Evolutionary conservation across 352 stramenopile species (phyloP).

Genomic region (Thraustotheca clavata): DNA sequence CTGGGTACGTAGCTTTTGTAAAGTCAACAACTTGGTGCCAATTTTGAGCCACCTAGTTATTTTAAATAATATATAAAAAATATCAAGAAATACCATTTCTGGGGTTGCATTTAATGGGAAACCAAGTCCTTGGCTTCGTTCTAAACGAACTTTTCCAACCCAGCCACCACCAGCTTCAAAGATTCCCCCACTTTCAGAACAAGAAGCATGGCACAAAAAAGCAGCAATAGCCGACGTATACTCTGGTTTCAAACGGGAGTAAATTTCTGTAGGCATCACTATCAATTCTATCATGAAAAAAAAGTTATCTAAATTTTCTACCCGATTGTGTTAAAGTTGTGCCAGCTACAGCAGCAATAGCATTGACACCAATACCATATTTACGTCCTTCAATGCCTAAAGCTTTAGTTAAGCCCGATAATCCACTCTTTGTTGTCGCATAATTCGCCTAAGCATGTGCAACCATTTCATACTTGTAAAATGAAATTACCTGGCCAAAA

Average conservation of each 20-base stretch:
- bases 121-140: constrained; percentile 58
- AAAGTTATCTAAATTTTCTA: not conserved
- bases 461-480: not conserved
- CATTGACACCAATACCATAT: constrained; percentile 70
- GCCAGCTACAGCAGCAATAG: constrained; percentile 53
- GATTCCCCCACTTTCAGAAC: constrained; percentile 40
- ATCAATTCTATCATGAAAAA: not conserved
- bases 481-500: constrained; percentile 38
- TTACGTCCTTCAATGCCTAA: constrained; percentile 66
- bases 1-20: constrained; percentile 52
- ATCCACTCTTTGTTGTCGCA: constrained; percentile 63
- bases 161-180: constrained; percentile 56
- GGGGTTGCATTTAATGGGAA: constrained; percentile 40
- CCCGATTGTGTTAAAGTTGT: constrained; percentile 48
- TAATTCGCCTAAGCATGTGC: constrained; percentile 41
- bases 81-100: constrained; percentile 26
- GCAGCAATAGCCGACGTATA: constrained; percentile 55
- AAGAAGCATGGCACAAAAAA: constrained; percentile 49
- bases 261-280: constrained; percentile 56
- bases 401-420: constrained; percentile 57
- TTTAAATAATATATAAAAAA: constrained; percentile 25
- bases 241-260: constrained; percentile 45
- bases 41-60: constrained; percentile 56
- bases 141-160: constrained; percentile 51
- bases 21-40: constrained; percentile 59